phyloP scores from a whole-genome alignment of 352 stramenopile genomes.

The Phytophthora podocarpi region DNA sequence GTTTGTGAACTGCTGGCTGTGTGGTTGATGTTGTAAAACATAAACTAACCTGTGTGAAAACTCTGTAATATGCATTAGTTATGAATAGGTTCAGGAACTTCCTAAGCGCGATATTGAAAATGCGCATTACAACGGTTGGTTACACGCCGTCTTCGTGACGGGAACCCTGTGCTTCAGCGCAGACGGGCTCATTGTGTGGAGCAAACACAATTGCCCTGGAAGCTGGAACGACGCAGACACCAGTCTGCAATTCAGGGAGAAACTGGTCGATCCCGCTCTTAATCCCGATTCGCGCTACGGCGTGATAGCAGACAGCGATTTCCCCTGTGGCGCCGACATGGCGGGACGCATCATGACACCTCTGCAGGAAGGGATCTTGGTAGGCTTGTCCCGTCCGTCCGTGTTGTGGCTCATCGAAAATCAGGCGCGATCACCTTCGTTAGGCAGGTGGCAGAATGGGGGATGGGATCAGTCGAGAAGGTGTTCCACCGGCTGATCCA shows the following conservation, averaged over 20 bases:
- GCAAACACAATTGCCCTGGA: slow-evolving; percentile 11
- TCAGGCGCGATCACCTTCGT: neutral
- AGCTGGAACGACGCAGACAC: slow-evolving; percentile 26
- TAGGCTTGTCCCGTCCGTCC: neutral
- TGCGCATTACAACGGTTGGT: slow-evolving; percentile 21
- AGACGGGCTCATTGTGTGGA: slow-evolving; percentile 15
- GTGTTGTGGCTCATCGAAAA: neutral
- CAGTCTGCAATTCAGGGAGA: neutral
- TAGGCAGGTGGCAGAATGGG: no score
- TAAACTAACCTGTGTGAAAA: no score
- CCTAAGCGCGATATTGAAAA: slow-evolving; percentile 1
- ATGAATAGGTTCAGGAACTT: slow-evolving; percentile 4
- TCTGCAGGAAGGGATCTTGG: neutral
- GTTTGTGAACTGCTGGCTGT: neutral
- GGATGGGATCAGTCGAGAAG: no score
- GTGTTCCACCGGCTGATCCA: no score
- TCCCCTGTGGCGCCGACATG: neutral
- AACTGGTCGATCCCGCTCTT: neutral
- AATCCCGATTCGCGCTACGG: neutral
- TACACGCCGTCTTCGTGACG: slow-evolving; percentile 10
- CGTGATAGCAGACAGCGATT: slow-evolving; percentile 7
- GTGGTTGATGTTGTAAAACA: no score
- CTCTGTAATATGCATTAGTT: no score
- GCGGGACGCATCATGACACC: neutral
- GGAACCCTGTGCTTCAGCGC: slow-evolving; percentile 12